phyloP scores from a whole-genome alignment of 495 filamentous ascomycete species.

The Penicillium robsamsonii region DNA sequence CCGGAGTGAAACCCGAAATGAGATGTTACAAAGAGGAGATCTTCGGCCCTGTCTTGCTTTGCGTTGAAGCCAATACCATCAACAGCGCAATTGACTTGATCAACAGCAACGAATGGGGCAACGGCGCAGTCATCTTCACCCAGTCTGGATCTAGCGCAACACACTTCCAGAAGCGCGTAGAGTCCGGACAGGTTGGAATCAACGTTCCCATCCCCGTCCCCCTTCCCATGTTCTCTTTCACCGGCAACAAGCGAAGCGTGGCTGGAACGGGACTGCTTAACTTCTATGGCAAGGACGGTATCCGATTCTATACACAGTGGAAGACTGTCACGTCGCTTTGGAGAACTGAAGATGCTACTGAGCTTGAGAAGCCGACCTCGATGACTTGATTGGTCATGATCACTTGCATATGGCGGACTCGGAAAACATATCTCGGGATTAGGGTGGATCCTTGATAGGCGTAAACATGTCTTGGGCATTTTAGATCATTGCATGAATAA shows the following conservation, averaged over 20 bases:
- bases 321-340: slow-evolving; percentile 97
- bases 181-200: slow-evolving; percentile 56
- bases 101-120: slow-evolving; percentile 69
- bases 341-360: slow-evolving; percentile 72
- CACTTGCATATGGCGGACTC: neutral
- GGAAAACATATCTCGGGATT: neutral
- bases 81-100: slow-evolving; percentile 70
- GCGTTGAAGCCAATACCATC: slow-evolving; percentile 68
- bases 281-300: slow-evolving; percentile 89
- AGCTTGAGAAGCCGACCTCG: neutral
- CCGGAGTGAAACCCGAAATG: slow-evolving; percentile 88
- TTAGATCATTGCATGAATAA: neutral
- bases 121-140: slow-evolving; percentile 69
- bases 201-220: slow-evolving; percentile 81
- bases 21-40: slow-evolving; percentile 94
- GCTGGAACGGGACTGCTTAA: slow-evolving; percentile 83
- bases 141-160: slow-evolving; percentile 59
- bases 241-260: slow-evolving; percentile 96
- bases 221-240: slow-evolving; percentile 94
- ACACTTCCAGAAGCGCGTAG: slow-evolving; percentile 62
- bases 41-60: slow-evolving; percentile 77
- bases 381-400: neutral
- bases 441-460: neutral
- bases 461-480: neutral
- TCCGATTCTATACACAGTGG: slow-evolving; percentile 93